Conservation (phyloP, 257 asterid species). For the Solanum bukasovii region DNA sequence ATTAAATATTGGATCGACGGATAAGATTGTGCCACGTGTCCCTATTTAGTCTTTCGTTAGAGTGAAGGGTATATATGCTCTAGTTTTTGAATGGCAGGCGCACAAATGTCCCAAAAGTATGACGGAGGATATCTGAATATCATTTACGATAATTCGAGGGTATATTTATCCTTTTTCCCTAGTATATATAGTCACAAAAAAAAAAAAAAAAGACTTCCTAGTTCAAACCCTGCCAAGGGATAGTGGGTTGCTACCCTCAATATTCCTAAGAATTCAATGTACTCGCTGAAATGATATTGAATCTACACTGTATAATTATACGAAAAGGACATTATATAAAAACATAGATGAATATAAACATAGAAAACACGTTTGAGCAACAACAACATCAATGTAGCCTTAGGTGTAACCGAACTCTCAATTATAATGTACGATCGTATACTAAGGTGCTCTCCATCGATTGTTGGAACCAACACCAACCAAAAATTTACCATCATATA, state of each 20-base stretch:
- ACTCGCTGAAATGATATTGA: background rate
- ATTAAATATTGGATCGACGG: too few species aligned
- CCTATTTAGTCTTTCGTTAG: too few species aligned
- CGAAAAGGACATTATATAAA: too few species aligned
- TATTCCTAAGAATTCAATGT: background rate
- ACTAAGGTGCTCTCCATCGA: background rate
- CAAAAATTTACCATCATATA: too few species aligned
- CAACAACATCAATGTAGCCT: fast-evolving
- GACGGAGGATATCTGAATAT: too few species aligned
- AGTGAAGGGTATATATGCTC: too few species aligned
- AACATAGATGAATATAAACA: background rate
- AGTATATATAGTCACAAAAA: background rate
- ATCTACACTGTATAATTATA: too few species aligned
- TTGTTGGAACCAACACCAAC: background rate
- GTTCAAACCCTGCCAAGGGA: background rate
- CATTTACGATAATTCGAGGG: too few species aligned
- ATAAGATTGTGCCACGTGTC: too few species aligned
- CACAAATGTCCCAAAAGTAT: too few species aligned
- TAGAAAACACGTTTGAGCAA: background rate
- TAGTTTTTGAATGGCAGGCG: too few species aligned
- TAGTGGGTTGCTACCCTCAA: background rate
- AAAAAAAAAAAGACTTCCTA: background rate
- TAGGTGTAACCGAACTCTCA: background rate
- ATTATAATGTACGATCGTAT: background rate
- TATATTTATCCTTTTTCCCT: too few species aligned